Conservation (phyloP, 768 basidiomycete genomes). For the Lactarius psammicola region DNA sequence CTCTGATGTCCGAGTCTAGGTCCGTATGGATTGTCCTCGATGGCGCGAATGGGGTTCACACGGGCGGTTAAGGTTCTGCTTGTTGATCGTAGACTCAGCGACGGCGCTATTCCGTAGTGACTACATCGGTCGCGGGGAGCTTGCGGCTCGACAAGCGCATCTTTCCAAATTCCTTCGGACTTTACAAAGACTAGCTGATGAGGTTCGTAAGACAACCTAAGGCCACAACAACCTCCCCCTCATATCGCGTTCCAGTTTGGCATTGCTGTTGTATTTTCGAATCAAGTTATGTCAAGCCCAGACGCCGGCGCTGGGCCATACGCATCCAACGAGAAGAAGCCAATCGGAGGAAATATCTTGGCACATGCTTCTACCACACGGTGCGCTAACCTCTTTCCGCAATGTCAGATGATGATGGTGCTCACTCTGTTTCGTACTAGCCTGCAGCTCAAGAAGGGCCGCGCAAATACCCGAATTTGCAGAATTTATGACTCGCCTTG, state of each 20-base stretch:
- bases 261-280: conserved; percentile 94
- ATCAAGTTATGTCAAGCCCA: conserved; percentile 99
- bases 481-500: conserved; percentile 99
- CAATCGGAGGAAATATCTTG: conserved; percentile 98
- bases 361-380: conserved; percentile 98
- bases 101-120: conserved; percentile 95
- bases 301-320: conserved; percentile 91
- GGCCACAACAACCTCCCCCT: conserved; percentile 11
- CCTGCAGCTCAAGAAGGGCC: conserved; percentile 86
- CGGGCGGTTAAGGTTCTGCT: conserved; percentile 68
- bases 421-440: conserved; percentile 38
- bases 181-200: conserved; percentile 90
- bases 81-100: conserved; percentile 95
- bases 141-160: conserved; percentile 93
- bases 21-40: conserved; percentile 35
- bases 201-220: conserved; percentile 52
- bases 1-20: conserved; percentile 99
- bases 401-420: neutral
- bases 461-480: conserved; percentile 89
- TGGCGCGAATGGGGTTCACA: conserved; percentile 31
- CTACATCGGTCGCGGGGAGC: conserved; percentile 91
- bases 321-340: conserved; percentile 92
- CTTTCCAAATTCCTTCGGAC: conserved; percentile 94
- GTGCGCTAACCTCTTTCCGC: conserved; percentile 40
- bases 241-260: conserved; percentile 67